Evolutionary conservation across 495 filamentous ascomycete species (phyloP), one percentile per base, ranked within the genome.

Genomic region (Xanthoparmelia taractica): DNA sequence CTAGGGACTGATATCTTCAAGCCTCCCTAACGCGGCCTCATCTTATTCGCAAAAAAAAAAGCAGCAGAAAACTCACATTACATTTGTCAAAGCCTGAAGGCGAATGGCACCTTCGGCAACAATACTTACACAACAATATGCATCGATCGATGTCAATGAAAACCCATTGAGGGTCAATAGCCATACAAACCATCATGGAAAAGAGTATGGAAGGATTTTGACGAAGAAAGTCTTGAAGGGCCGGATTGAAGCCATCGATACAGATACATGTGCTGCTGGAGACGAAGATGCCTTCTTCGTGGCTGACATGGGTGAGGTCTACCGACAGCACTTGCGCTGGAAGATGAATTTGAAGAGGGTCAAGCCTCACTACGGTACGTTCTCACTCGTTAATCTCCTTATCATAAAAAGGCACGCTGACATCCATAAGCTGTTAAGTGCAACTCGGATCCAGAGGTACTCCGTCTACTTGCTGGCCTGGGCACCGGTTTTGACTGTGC

Each of bases 211-310:
- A 70, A 80, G 80, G 70, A 72, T 76, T 38, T 67, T 96, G 77
- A 88, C 97, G 71, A 82, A 87, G 66, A 80, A 90, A 67, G 85
- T 91, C 68, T 78, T 97, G 70, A 89, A 88, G 78, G 83, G 85
- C 66, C 91, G 89, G 63, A 86, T 96, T 59, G 82, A 89, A 63
- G 82, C 75, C 66, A 86, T 97, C 67, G 84, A 98, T 80, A 84
- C 87, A 63, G 89, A 97, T 68, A 77, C 75, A 63, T 97, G 95
- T 75, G 89, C 87, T 58, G 81, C 90, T 37, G 95, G 95, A 62
- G 92, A 90, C 63, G 94, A 97, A 76, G 94, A 97, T 80, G 85
- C 94, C 37, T 99, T 97, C 75, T 97, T 96, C 75, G 95, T 99
- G 65, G 92, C 89, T 66, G 94, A 99, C 78, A 86, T 99, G 76